Evolutionary conservation across 495 filamentous ascomycete species (phyloP).

Genomic region (Tuber borchii): DNA sequence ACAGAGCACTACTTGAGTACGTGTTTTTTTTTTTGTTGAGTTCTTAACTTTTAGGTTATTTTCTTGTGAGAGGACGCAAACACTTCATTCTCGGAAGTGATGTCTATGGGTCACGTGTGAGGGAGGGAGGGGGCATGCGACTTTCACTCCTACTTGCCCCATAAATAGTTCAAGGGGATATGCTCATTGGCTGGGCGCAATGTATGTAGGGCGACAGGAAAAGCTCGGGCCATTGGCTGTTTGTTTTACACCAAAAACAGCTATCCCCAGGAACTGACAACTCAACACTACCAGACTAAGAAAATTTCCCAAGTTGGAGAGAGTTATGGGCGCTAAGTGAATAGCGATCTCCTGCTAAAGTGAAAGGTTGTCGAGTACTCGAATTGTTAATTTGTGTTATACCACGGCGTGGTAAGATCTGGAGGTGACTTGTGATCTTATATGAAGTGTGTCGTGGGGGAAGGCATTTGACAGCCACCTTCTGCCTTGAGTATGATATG

Average conservation of each 20-base stretch:
- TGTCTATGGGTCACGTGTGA: neutral
- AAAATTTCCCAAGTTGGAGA: neutral
- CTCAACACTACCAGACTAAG: neutral
- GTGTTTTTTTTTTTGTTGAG: conserved; percentile 3
- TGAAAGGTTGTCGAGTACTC: neutral
- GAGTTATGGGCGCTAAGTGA: neutral
- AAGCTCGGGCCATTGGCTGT: neutral
- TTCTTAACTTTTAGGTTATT: neutral
- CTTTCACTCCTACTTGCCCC: neutral
- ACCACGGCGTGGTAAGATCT: neutral
- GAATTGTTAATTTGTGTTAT: neutral
- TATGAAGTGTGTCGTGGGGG: neutral
- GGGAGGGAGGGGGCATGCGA: neutral
- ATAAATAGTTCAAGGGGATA: neutral
- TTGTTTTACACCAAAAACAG: neutral
- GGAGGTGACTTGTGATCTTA: neutral
- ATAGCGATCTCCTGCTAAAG: neutral
- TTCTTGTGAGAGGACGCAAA: neutral
- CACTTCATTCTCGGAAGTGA: neutral
- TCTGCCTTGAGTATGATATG: neutral
- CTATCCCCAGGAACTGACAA: neutral
- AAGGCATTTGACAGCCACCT: neutral
- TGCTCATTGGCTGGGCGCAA: neutral
- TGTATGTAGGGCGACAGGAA: neutral
- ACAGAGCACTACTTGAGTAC: neutral